Evolutionary conservation across 306 rosid genomes (phyloP), one percentile per base, ranked within the genome.

Genomic region (Dalbergia oliveri): DNA sequence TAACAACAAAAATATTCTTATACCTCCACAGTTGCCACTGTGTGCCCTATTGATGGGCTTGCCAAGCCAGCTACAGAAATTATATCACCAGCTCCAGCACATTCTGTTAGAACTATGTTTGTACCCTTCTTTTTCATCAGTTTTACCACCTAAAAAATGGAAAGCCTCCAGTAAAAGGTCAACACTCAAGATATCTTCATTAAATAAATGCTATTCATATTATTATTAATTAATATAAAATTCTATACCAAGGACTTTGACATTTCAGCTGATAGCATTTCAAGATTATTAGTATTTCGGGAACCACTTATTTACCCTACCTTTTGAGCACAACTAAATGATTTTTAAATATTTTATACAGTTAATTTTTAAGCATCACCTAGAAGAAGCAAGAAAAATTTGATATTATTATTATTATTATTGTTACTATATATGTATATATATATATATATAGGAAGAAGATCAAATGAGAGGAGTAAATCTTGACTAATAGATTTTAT

Each of bases 1-100:
- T 21, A 16, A 76, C 7, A 66, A 44, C 1, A 50, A 68, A 68
- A 68, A 57, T 50, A 49, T 23, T 49, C 33, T 10, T 35, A 57
- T 84, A 95, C 99, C 91, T 93, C 98, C 44, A 75, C 83, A n/a
- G 72, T 90, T 78, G 96, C 86, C 69, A 95, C 93, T 8, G 99
- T 95, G 79, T 95, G 93, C 82, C 99, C 99, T 72, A 95, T 95
- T 74, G 97, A 67, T 61, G 98, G 99, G 69, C 64, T 85, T 73
- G 96, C 79, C 80, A 93, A 84, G 78, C 99, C 99, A 65, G 98
- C 97, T 88, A 95, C 82, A 66, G 99, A 95, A 75, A 95, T 75
- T 65, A 95, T 95, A 88, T 95, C 99, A 33, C 98, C 99, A 18
- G 99, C 99, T 73, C 99, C 99, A 75, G 98, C 99, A 88, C 90